These are phyloP conservation scores for Cornus suecica DNA, from an alignment of 148 eudicot species.

Conservation along the genomic window DNA sequence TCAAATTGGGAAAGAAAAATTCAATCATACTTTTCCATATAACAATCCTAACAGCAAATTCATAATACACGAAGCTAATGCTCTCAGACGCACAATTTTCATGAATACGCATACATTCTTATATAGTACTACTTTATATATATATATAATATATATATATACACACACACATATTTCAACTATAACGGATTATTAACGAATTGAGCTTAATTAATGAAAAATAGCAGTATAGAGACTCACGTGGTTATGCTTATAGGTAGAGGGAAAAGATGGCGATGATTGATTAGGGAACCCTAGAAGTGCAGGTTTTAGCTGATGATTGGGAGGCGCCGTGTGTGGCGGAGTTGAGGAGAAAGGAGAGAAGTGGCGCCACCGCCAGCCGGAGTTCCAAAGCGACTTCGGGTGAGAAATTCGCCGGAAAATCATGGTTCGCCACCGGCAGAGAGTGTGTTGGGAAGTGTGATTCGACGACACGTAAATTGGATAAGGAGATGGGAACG, in stretches of 20 bases:
- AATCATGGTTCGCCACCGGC: conserved; percentile 24
- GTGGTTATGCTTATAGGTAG: background rate
- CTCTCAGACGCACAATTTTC: background rate
- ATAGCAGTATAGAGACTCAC: conserved; percentile 23
- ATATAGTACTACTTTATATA: too few species aligned
- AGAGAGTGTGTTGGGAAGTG: background rate
- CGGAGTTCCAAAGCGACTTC: conserved; percentile 22
- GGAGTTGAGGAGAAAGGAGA: conserved; percentile 18
- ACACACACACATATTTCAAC: too few species aligned
- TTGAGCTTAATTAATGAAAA: conserved; percentile 5
- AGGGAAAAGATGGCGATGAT: background rate
- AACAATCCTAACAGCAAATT: background rate
- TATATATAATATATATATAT: too few species aligned
- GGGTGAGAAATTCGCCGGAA: conserved; percentile 34
- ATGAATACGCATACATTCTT: background rate
- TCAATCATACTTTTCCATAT: background rate
- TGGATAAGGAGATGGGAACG: background rate
- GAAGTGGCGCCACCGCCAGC: conserved; percentile 21
- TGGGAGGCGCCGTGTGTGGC: conserved; percentile 4
- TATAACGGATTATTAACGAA: too few species aligned
- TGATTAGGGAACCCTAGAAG: conserved; percentile 25
- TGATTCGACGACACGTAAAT: background rate
- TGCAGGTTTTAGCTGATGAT: conserved; percentile 15
- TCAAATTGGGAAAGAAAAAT: background rate
- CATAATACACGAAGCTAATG: background rate